Percentiles rank a stretch among this genome's conserved stretches.
These are phyloP conservation scores for Ziziphus jujuba DNA, from an alignment of 306 rosid species.

Conservation along the genomic window DNA sequence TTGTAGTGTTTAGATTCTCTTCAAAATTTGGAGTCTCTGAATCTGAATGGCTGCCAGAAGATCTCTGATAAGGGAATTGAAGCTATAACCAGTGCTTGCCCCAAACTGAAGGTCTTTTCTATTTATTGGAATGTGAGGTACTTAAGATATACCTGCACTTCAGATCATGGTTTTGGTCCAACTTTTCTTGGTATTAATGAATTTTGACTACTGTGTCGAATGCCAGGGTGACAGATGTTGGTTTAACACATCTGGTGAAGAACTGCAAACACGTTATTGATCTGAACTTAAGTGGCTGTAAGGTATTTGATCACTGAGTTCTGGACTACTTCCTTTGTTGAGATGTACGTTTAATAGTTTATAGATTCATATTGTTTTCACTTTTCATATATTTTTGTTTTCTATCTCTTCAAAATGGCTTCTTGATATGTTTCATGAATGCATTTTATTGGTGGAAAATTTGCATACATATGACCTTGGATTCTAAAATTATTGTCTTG, in stretches of 20 bases:
- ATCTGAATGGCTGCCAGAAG: slow-evolving; percentile 88
- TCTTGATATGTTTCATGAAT: neutral
- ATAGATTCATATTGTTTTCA: neutral
- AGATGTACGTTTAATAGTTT: neutral
- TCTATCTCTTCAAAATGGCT: too few species aligned
- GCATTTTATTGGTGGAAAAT: neutral
- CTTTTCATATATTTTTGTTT: neutral
- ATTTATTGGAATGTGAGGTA: slow-evolving; percentile 94
- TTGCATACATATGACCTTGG: neutral
- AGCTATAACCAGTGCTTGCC: slow-evolving; percentile 65
- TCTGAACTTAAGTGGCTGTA: slow-evolving; percentile 87
- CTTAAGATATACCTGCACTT: slow-evolving; percentile 17
- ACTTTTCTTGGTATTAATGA: slow-evolving; percentile 9
- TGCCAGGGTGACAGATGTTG: slow-evolving; percentile 67
- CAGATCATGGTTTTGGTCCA: slow-evolving; percentile 11
- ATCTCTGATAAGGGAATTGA: slow-evolving; percentile 74
- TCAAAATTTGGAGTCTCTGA: slow-evolving; percentile 62
- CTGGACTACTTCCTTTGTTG: slow-evolving; percentile 11
- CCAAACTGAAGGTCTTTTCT: slow-evolving; percentile 55
- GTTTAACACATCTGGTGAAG: slow-evolving; percentile 44
- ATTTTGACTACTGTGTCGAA: slow-evolving; percentile 23
- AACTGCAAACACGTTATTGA: slow-evolving; percentile 61
- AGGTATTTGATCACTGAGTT: slow-evolving; percentile 51
- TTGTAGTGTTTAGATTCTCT: slow-evolving; percentile 67
- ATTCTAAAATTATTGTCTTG: slow-evolving; percentile 1